Evolutionary conservation across 1,284 basidiomycete genomes (phyloP).

Genomic region (Ceratobasidium sp.): DNA sequence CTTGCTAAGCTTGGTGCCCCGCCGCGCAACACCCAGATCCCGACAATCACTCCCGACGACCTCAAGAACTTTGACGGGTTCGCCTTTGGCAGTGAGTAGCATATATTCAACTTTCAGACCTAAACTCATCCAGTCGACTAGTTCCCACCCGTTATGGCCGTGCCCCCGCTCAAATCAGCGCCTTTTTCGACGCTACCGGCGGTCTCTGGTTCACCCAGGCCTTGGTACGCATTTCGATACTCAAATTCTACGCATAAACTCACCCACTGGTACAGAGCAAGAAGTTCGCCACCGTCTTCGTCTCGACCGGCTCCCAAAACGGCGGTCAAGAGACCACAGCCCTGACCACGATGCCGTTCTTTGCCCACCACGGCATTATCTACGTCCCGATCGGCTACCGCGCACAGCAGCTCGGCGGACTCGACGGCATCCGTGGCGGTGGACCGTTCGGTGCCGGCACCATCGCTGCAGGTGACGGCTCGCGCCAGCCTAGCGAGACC

Average conservation of each 20-base stretch:
- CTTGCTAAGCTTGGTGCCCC: constrained; percentile 62
- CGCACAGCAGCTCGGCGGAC: constrained; percentile 50
- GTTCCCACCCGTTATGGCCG: constrained; percentile 55
- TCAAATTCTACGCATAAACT: background rate
- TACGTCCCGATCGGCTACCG: constrained; percentile 58
- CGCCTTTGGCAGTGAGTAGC: constrained; percentile 42
- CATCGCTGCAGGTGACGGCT: constrained; percentile 43
- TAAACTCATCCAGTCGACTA: constrained; percentile 47
- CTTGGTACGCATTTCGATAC: constrained; percentile 48
- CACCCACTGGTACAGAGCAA: constrained; percentile 46
- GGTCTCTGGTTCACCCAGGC: constrained; percentile 58
- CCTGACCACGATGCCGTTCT: constrained; percentile 53
- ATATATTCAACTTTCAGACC: background rate
- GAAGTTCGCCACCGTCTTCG: constrained; percentile 58
- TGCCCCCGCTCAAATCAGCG: constrained; percentile 51
- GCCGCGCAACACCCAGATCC: constrained; percentile 54
- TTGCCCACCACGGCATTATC: constrained; percentile 57
- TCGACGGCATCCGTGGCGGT: constrained; percentile 52
- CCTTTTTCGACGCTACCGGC: constrained; percentile 64
- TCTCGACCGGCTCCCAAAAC: constrained; percentile 49
- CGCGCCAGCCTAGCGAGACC: constrained; percentile 37
- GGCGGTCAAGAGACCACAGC: constrained; percentile 45
- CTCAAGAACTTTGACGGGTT: constrained; percentile 52
- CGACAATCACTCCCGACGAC: constrained; percentile 58
- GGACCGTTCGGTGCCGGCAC: constrained; percentile 53